Base-by-base conservation (phyloP, 176 grass and related monocot species). In the Musa beccarii region DNA sequence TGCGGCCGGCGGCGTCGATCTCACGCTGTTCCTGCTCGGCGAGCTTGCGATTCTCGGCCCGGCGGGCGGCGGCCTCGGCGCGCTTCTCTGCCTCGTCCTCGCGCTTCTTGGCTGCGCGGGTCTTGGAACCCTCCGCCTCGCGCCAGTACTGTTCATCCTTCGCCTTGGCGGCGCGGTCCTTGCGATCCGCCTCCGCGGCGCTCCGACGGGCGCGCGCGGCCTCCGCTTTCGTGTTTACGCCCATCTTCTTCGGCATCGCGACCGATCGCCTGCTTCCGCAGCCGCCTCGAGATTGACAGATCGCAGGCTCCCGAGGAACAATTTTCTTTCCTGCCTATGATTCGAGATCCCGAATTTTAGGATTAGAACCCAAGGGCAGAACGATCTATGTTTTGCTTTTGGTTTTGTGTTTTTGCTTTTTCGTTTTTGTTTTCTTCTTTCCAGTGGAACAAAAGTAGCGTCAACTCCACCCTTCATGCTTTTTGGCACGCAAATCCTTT, bases 181-280 rank as follows among this genome's bases (percentile, higher is more conserved):
- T 73, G 29, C 87, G 84, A 19, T 96, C 92, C 16, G 86, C 9
- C 85, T 96, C 92, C 72, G 81, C 76, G 23, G 82, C 73, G 59
- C 89, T 86, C 21, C 82, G 84, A 16, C 89, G 82, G 68, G 88
- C 89, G 52, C 89, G 89, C 75, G 87, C 87, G 11, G 87, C 89
- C 79, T 96, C 92, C 69, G 92, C 92, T 89, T 96, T 96, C 34
- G 92, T 87, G 87, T 96, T 96, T 11, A 90, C 79, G 49, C 92
- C 89, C 92, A 96, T 92, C 92, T 96, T 96, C 87, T 92, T 96
- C 89, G 89, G 92, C 92, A 96, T 96, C 78, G 65, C 24, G 71
- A 55, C 1, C 34, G 34, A 43, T 43, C 34, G 34, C 34, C 34
- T 43, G 34, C 3, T 43, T 43, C 34, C 34, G 34, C 34, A 43